These are phyloP conservation scores for Nannochloris sp. DNA, from an alignment of 139 green algal genomes.

Conservation along the genomic window DNA sequence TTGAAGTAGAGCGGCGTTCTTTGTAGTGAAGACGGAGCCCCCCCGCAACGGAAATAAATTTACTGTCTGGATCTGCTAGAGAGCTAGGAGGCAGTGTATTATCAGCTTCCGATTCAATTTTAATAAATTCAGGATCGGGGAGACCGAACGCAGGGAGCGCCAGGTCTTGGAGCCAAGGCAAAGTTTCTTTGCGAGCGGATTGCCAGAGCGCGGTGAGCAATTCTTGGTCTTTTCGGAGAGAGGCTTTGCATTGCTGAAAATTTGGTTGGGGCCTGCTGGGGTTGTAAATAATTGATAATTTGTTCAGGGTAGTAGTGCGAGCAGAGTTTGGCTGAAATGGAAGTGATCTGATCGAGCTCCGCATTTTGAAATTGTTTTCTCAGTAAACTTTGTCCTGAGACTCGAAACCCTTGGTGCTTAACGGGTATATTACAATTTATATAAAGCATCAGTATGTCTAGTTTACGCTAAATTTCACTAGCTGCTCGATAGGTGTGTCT, in stretches of 20 bases:
- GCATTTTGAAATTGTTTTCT: no score
- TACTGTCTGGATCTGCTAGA: slow-evolving; percentile 49
- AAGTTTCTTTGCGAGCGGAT: neutral
- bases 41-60: slow-evolving; percentile 37
- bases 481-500: no score
- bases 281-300: no score
- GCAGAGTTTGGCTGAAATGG: no score
- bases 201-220: neutral
- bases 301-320: no score
- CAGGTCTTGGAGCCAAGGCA: slow-evolving; percentile 38
- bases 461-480: no score
- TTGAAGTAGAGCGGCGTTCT: slow-evolving; percentile 6
- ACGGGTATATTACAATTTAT: no score
- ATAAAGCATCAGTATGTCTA: no score
- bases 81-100: slow-evolving; percentile 11
- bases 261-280: no score
- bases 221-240: neutral
- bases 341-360: no score
- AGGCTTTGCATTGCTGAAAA: neutral
- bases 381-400: no score
- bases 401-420: no score
- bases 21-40: slow-evolving; percentile 62
- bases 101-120: slow-evolving; percentile 1
- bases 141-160: slow-evolving; percentile 26
- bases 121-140: neutral